phyloP scores from a whole-genome alignment of 2,329 filamentous ascomycete genomes.

The Alternaria solani region DNA sequence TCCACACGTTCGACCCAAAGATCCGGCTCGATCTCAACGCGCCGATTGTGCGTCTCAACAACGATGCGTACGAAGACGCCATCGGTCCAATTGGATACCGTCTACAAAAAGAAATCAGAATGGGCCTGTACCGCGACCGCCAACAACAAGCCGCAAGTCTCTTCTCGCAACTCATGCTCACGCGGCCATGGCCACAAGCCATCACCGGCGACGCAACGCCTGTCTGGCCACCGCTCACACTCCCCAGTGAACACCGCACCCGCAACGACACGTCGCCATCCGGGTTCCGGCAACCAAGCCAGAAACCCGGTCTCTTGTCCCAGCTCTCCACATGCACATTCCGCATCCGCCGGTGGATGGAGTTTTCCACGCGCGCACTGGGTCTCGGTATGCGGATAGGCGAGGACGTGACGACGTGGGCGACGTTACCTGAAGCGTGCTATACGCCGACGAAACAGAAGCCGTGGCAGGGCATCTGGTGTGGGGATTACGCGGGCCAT shows the following conservation, averaged over 20 bases:
- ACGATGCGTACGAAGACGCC: conserved; percentile 34
- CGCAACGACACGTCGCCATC: conserved; percentile 57
- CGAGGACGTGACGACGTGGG: conserved; percentile 68
- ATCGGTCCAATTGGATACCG: conserved; percentile 41
- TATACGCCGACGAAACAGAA: conserved; percentile 83
- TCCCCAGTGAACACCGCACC: conserved; percentile 70
- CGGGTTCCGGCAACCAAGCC: conserved; percentile 55
- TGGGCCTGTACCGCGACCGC: conserved; percentile 49
- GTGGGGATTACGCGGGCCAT: conserved; percentile 87
- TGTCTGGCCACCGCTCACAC: conserved; percentile 77
- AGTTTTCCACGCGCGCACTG: conserved; percentile 59
- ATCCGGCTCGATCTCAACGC: conserved; percentile 77
- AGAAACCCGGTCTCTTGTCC: conserved; percentile 60
- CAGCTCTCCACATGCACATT: conserved; percentile 77
- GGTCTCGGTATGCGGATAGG: conserved; percentile 54
- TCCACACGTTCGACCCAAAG: conserved; percentile 75
- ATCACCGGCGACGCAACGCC: conserved; percentile 48
- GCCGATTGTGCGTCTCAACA: conserved; percentile 64
- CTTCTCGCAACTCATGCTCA: conserved; percentile 73
- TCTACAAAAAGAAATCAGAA: conserved; percentile 62
- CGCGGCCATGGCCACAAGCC: conserved; percentile 59
- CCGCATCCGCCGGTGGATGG: conserved; percentile 77
- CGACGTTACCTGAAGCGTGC: conserved; percentile 75
- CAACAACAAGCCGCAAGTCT: conserved; percentile 51
- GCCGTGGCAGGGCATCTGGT: conserved; percentile 90